Conservation (phyloP, 2,329 filamentous ascomycete species). For the Parascedosporium putredinis region DNA sequence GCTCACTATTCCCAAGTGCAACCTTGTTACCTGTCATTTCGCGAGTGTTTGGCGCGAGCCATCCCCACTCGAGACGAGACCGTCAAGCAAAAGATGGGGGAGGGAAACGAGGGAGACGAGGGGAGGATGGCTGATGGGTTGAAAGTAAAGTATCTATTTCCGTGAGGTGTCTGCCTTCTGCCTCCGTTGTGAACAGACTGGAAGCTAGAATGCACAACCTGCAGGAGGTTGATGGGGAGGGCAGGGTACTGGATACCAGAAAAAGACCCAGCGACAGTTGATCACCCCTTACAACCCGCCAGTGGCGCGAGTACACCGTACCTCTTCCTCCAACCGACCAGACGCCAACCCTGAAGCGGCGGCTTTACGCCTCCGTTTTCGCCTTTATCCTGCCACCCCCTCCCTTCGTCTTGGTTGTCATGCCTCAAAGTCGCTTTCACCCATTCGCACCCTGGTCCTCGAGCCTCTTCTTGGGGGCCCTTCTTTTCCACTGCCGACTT, state of each 20-base stretch:
- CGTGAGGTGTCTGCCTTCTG: not conserved
- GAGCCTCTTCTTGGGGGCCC: not conserved
- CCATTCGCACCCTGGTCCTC: not conserved
- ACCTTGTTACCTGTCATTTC: not conserved
- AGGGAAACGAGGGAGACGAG: too few relatives aligned
- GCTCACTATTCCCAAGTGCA: not conserved
- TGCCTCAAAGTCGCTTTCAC: not conserved
- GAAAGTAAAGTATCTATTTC: too few relatives aligned
- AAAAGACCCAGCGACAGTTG: not conserved
- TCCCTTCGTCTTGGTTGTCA: not conserved
- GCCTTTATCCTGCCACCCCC: constrained; percentile 6
- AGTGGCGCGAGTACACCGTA: not conserved
- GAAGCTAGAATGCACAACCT: not conserved
- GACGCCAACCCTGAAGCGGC: not conserved
- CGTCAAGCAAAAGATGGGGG: too few relatives aligned
- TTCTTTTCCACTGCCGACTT: not conserved
- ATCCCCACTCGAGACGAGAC: not conserved
- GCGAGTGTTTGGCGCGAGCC: not conserved
- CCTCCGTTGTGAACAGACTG: not conserved
- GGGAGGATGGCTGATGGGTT: too few relatives aligned
- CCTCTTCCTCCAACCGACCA: not conserved
- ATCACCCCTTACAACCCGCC: not conserved
- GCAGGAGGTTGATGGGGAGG: not conserved
- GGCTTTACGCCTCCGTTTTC: constrained; percentile 3
- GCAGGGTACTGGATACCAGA: not conserved